Evolutionary conservation across 352 stramenopile species (phyloP).

Genomic region (Globisporangium cylindrosporum): DNA sequence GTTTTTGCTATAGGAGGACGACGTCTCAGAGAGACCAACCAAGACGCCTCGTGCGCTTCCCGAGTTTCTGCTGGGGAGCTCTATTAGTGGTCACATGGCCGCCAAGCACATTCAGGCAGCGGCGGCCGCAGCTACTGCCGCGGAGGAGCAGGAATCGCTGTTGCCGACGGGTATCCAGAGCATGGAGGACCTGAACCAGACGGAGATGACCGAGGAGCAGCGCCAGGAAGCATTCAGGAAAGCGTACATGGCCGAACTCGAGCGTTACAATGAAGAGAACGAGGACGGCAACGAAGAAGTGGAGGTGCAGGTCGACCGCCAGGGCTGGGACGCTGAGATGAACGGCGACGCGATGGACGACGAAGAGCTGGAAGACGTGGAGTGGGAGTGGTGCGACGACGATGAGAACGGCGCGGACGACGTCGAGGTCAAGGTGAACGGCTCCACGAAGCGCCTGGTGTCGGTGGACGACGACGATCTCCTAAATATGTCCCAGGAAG

Average conservation of each 20-base stretch:
- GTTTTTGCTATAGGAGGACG: constrained; percentile 38
- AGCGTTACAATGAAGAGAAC: constrained; percentile 86
- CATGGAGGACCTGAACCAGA: constrained; percentile 54
- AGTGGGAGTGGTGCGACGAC: constrained; percentile 86
- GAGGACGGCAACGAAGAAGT: constrained; percentile 64
- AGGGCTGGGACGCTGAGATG: constrained; percentile 85
- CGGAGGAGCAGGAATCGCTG: constrained; percentile 30
- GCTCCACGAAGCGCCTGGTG: constrained; percentile 54
- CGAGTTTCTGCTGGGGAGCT: constrained; percentile 80
- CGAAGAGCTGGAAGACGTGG: constrained; percentile 73
- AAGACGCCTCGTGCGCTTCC: constrained; percentile 67
- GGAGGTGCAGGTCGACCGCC: constrained; percentile 75
- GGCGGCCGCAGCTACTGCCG: constrained; percentile 19
- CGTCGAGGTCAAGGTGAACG: constrained; percentile 67
- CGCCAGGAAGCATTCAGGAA: constrained; percentile 79
- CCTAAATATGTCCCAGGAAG: constrained; percentile 77
- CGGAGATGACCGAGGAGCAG: constrained; percentile 80
- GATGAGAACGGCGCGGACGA: constrained; percentile 38
- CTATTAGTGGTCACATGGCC: constrained; percentile 84
- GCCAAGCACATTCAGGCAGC: constrained; percentile 69
- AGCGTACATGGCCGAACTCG: constrained; percentile 79
- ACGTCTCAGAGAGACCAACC: constrained; percentile 42
- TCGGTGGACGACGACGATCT: constrained; percentile 79
- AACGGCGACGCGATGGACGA: constrained; percentile 69
- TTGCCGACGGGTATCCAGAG: constrained; percentile 41